Conservation (phyloP, 2,329 filamentous ascomycete genomes). For the Cladosporium sp. region DNA sequence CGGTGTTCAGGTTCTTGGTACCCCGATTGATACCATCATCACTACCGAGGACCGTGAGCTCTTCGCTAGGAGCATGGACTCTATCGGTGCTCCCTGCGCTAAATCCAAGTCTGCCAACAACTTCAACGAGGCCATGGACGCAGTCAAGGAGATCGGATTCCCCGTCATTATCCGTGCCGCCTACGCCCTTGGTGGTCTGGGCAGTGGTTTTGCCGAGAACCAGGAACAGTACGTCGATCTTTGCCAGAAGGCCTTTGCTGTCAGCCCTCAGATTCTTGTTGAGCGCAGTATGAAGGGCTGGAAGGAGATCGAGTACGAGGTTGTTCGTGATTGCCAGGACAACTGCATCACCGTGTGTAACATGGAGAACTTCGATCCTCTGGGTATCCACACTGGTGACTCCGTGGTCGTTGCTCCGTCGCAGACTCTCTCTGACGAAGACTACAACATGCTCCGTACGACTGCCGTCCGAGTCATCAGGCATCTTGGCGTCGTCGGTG, state of each 20-base stretch:
- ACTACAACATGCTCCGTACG: conserved; percentile 98
- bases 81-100: conserved; percentile 94
- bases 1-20: conserved; percentile 90
- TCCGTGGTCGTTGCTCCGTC: conserved; percentile 97
- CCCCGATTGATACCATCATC: conserved; percentile 95
- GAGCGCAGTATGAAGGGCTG: conserved; percentile 99
- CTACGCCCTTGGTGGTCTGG: conserved; percentile 89
- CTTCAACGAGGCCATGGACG: conserved; percentile 80
- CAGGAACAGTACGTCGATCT: conserved; percentile 75
- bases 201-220: conserved; percentile 91
- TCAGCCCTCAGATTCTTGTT: conserved; percentile 90
- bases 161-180: conserved; percentile 96
- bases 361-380: conserved; percentile 99
- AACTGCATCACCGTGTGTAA: conserved; percentile 99
- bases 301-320: conserved; percentile 99
- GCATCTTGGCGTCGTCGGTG: conserved; percentile 92
- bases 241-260: conserved; percentile 90
- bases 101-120: conserved; percentile 91
- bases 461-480: conserved; percentile 96
- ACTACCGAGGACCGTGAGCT: conserved; percentile 97
- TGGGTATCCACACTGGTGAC: conserved; percentile 96
- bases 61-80: conserved; percentile 97
- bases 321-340: conserved; percentile 88
- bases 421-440: conserved; percentile 91
- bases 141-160: conserved; percentile 86